Evolutionary conservation across 2,329 filamentous ascomycete species (phyloP).

Genomic region (Cordyceps farinosa): DNA sequence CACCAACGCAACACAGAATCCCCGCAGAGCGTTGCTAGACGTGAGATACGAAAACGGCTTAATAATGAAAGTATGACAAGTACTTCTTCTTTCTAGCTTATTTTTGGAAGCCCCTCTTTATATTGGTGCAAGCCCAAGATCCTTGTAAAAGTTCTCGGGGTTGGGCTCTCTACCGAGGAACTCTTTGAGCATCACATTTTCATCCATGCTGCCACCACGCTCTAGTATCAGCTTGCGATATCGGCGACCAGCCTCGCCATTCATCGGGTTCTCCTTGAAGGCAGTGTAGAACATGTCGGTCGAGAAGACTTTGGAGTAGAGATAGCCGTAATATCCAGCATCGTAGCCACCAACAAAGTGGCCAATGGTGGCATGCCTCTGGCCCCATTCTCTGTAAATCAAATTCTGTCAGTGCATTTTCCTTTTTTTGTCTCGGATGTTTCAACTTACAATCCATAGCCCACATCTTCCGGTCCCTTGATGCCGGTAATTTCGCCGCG

Average conservation of each 20-base stretch:
- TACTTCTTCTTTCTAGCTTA: neutral
- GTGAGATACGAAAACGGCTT: too few species aligned
- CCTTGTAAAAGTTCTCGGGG: conserved; percentile 75
- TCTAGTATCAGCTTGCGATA: conserved; percentile 78
- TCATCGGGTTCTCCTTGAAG: conserved; percentile 77
- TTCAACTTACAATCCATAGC: conserved; percentile 48
- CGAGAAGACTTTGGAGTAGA: conserved; percentile 75
- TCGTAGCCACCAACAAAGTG: conserved; percentile 83
- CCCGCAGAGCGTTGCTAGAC: too few species aligned
- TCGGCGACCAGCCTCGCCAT: conserved; percentile 65
- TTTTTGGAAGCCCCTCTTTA: neutral
- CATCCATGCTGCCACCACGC: conserved; percentile 72
- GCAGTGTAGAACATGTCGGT: conserved; percentile 82
- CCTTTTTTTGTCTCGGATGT: neutral
- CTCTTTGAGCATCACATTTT: conserved; percentile 75
- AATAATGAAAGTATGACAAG: neutral
- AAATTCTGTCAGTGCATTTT: conserved; percentile 27
- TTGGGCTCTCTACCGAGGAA: conserved; percentile 75
- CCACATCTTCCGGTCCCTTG: conserved; percentile 67
- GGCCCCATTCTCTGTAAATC: conserved; percentile 59
- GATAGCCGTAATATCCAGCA: conserved; percentile 76
- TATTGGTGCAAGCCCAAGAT: conserved; percentile 53
- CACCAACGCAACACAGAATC: too few species aligned
- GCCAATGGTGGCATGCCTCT: conserved; percentile 76
- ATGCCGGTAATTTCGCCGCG: conserved; percentile 68